Conservation (phyloP, 2,329 filamentous ascomycete species). For the Mycosphaerella arachidis region DNA sequence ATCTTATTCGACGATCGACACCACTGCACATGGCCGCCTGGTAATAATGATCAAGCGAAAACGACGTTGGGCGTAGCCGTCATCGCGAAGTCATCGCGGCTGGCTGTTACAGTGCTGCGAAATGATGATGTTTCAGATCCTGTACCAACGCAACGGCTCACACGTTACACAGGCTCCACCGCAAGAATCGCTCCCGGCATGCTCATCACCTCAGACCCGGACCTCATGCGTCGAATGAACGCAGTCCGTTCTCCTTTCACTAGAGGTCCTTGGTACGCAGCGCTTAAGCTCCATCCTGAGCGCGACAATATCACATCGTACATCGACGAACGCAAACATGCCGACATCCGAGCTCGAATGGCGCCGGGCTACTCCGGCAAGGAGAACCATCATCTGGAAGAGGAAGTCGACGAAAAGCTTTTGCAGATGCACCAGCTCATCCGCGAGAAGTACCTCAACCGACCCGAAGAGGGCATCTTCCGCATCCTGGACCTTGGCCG, state of each 20-base stretch:
- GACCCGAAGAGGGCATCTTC: slow-evolving; percentile 28
- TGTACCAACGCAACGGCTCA: slow-evolving; percentile 8
- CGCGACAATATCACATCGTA: slow-evolving; percentile 39
- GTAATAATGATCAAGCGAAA: no score
- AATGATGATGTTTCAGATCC: not conserved
- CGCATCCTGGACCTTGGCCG: slow-evolving; percentile 35
- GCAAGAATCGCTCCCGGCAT: slow-evolving; percentile 35
- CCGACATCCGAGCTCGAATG: slow-evolving; percentile 35
- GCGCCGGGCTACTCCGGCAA: slow-evolving; percentile 39
- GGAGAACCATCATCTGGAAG: slow-evolving; percentile 36
- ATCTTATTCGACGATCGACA: slow-evolving; percentile 9
- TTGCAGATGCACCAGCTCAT: slow-evolving; percentile 34
- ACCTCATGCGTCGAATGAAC: slow-evolving; percentile 37
- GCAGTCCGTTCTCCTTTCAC: slow-evolving; percentile 36
- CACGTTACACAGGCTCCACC: slow-evolving; percentile 31
- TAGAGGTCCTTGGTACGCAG: slow-evolving; percentile 35
- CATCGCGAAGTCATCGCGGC: no score
- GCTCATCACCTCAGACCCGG: slow-evolving; percentile 37
- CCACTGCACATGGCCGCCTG: not conserved
- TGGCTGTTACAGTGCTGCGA: not conserved
- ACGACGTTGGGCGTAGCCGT: no score
- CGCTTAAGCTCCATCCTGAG: slow-evolving; percentile 37
- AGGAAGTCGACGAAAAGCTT: slow-evolving; percentile 36
- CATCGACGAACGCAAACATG: slow-evolving; percentile 37
- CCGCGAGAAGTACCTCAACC: slow-evolving; percentile 32